A percentile compares a stretch with the other conserved stretches of the same genome.
Conservation (phyloP, 192 early-diverging fungal genomes). For the Gigaspora rosea region DNA sequence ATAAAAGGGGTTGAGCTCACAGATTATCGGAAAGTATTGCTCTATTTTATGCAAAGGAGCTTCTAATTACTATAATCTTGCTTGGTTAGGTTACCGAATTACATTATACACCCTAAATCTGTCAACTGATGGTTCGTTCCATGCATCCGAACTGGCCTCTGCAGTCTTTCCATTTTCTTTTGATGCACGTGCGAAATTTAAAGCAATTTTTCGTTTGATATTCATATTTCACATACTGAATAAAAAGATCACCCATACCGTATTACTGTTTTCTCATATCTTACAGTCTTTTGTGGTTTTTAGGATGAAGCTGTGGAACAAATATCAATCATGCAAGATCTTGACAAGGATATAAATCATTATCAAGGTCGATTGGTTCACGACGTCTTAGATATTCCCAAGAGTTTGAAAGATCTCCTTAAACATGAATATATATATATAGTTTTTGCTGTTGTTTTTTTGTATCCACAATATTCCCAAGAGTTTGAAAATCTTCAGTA, state of each 20-base stretch:
- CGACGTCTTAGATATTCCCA: slow-evolving; percentile 4
- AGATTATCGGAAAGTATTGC: not conserved
- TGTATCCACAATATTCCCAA: not conserved
- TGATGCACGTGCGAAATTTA: not conserved
- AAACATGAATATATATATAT: not conserved
- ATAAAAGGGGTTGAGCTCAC: not conserved
- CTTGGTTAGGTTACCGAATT: not conserved
- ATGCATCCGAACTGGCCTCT: slow-evolving; percentile 11
- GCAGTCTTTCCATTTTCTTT: slow-evolving; percentile 24
- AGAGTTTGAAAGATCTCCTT: not conserved
- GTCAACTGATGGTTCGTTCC: slow-evolving; percentile 10
- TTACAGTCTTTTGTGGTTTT: not conserved
- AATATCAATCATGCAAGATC: slow-evolving; percentile 8
- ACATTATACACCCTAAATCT: slow-evolving; percentile 23
- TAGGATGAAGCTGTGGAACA: slow-evolving; percentile 4
- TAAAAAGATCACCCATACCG: not conserved
- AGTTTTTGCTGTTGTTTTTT: not conserved
- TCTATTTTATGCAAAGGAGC: not conserved
- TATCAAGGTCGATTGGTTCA: not conserved
- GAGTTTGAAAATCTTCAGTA: not conserved
- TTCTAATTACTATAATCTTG: not conserved
- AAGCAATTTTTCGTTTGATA: slow-evolving; percentile 18
- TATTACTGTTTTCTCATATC: not conserved
- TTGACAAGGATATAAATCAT: not conserved
- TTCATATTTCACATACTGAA: slow-evolving; percentile 24